Conservation (phyloP, 169 alveolate species). For the Eimeria maxima region DNA sequence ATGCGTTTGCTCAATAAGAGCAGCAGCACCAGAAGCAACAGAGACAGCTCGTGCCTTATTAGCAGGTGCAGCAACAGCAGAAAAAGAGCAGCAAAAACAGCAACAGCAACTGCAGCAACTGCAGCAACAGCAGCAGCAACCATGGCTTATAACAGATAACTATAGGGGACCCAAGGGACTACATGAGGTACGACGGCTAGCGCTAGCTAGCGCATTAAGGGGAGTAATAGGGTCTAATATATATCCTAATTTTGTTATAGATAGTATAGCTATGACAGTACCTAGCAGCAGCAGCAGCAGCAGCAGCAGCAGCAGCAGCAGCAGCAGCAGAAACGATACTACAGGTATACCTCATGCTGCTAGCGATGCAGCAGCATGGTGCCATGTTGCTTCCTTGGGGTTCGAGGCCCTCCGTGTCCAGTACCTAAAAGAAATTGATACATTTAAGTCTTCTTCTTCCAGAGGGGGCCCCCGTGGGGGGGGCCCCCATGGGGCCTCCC, state of each 20-base stretch:
- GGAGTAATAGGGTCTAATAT: neutral
- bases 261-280: neutral
- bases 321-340: neutral
- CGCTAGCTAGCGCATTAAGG: neutral
- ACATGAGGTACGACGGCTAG: neutral
- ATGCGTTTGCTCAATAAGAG: neutral
- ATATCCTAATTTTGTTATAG: neutral
- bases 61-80: slow-evolving; percentile 10
- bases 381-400: slow-evolving; percentile 14
- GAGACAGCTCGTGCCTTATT: slow-evolving; percentile 12
- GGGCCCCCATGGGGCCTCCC: too few relatives aligned
- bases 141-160: neutral
- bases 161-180: neutral
- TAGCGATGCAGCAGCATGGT: slow-evolving; percentile 40
- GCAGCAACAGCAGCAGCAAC: slow-evolving; percentile 48
- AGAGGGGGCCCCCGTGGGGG: too few relatives aligned
- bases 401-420: neutral
- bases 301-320: slow-evolving; percentile 49
- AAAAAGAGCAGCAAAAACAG: neutral
- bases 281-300: too few relatives aligned
- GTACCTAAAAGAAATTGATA: neutral
- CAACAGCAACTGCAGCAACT: slow-evolving; percentile 4
- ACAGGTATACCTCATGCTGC: neutral
- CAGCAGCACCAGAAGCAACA: neutral
- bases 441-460: too few relatives aligned